Base-by-base conservation (phyloP, 441 rosid genomes). In the Brassica hybrid region DNA sequence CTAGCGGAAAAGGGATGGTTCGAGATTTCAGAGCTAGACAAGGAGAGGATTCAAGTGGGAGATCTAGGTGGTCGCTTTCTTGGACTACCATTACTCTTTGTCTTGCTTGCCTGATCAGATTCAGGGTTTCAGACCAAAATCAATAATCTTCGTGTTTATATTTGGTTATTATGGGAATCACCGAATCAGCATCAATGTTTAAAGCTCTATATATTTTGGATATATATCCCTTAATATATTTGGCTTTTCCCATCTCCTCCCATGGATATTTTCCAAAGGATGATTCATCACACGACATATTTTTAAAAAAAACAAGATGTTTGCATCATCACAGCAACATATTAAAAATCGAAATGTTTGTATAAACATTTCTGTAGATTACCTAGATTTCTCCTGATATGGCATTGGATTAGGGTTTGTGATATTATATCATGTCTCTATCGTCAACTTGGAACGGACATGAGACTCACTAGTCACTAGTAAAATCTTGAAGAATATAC, bases 21-120 rank as follows among this genome's bases (percentile, higher is more conserved):
- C 38, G 3, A 34, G 38, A 7, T 34, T 34, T 34, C 38, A 34
- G 38, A 34, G 38, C 9, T 34, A 34, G 9, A 7, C 38, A 34
- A 34, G 38, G 38, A 34, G 38, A 34, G 38, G 38, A 34, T 34
- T 34, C 38, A 34, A 34, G 38, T 34, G 38, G 38, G 9, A 34
- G 38, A 34, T 34, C 38, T 34, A 7, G 38, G 38, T 34, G 38
- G 38, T 34, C 38, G 38, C 38, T 7, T 34, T 7, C 9, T 34
- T 34, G 38, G 41, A 65, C 5, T 13, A 36, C 4, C 16, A 36
- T 36, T 65, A 41, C 18, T 21, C 57, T 0, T 65, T 74, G 13
- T 54, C 77, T 0, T 74, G 77, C 66, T 57, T 56, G 66, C 58
- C 78, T 65, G 41, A 23, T 36, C 41, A 66, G 27, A 66, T 74